Percentiles rank a stretch among this genome's conserved stretches.
Conservation (phyloP, 352 stramenopile species). For the Phytophthora fragariae region DNA sequence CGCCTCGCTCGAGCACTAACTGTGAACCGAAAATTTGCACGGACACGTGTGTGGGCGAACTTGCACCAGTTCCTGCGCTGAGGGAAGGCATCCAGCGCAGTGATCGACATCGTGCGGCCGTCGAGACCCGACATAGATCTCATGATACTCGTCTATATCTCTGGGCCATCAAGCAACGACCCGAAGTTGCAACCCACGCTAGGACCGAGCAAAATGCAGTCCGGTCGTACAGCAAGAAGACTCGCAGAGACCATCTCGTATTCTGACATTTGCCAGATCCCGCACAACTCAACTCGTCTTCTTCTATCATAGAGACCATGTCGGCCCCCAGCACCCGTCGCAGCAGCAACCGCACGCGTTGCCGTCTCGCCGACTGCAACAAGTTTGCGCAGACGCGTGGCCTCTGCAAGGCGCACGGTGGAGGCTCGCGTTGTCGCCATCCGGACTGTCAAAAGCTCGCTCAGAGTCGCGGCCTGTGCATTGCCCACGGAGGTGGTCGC, state of each 20-base stretch:
- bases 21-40: slow-evolving; percentile 10
- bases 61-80: neutral
- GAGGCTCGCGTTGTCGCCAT: slow-evolving; percentile 81
- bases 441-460: slow-evolving; percentile 79
- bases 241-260: slow-evolving; percentile 16
- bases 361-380: slow-evolving; percentile 67
- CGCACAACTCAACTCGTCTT: slow-evolving; percentile 2
- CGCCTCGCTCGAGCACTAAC: slow-evolving; percentile 24
- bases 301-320: slow-evolving; percentile 26
- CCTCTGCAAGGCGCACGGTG: slow-evolving; percentile 86
- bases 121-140: neutral
- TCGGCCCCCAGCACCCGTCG: slow-evolving; percentile 41
- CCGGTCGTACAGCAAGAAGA: slow-evolving; percentile 29
- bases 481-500: slow-evolving; percentile 74
- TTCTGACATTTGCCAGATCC: slow-evolving; percentile 28
- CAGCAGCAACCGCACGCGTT: slow-evolving; percentile 69
- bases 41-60: slow-evolving; percentile 11
- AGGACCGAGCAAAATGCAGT: slow-evolving; percentile 35
- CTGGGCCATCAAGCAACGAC: slow-evolving; percentile 26
- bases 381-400: slow-evolving; percentile 85
- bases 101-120: slow-evolving; percentile 6
- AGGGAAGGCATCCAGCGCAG: slow-evolving; percentile 5
- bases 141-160: slow-evolving; percentile 35
- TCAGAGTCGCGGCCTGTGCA: slow-evolving; percentile 75
- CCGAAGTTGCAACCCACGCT: slow-evolving; percentile 24